Evolutionary conservation across 495 filamentous ascomycete species (phyloP), one percentile per base, ranked within the genome.

Genomic region (Neurospora sp.): DNA sequence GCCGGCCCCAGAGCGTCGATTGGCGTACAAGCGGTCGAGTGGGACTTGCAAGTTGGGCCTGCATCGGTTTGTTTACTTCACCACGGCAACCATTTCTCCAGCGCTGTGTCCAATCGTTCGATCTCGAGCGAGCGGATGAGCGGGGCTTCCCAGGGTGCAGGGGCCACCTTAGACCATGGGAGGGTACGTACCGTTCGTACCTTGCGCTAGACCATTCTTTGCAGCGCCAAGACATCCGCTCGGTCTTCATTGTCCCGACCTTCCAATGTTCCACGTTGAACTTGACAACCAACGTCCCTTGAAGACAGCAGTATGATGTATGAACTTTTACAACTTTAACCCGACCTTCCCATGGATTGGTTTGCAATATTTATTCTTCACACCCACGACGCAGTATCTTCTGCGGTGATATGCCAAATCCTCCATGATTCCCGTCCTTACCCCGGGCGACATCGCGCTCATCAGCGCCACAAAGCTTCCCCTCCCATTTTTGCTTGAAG

Each of bases 1-100:
- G 48, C 48, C 48, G 20, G 23, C 54, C 7, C 54, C 54, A 62
- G 54, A 62, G 54, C 54, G 54, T 66, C 76, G 78, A 80, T 44
- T 77, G 78, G 78, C 74, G 79, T 80, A 74, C 74, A 75, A 78
- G 70, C 69, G 75, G 74, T 16, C 35, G 73, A 40, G 71, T 70
- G 71, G 76, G 72, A 74, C 44, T 46, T 37, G 70, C 39, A 20
- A 37, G 35, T 35, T 66, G 27, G 54, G 14, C 54, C 54, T 35
- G 27, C 23, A 66, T 66, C 62, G 70, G 5, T 69, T 54, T 76
- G 74, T 77, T 76, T 76, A 78, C 74, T 74, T 80, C 77, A 76
- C 79, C 79, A 48, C 27, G 75, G 79, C 78, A 81, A 80, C 79
- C 71, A 69, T 35, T 66, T 66, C 54, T 66, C 54, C 54, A 10